Base-by-base conservation (phyloP, 2,329 filamentous ascomycete species). In the Plectosphaerella plurivora region DNA sequence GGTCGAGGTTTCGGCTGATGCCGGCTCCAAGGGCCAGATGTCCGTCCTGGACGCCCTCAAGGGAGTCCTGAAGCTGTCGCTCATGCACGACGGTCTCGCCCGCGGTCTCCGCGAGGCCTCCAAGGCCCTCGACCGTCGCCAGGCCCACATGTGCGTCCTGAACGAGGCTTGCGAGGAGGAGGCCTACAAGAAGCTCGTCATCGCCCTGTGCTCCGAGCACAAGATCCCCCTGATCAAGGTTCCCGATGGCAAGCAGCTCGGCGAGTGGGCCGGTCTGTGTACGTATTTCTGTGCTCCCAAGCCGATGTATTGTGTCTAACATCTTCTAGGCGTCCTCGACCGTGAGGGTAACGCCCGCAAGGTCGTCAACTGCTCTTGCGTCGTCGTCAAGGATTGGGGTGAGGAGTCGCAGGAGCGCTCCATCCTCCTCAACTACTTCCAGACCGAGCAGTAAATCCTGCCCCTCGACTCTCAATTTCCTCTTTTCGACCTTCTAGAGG, bases 191-290 rank as follows among this genome's bases (percentile, higher is more conserved):
- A 99, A 99, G 89, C 87, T 99, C 63, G 93, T 99, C 68, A 89
- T 97, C 66, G 94, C 94, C 59, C 89, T 99, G 57, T 99, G 94
- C 89, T 90, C 88, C 61, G 94, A 99, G 87, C 94, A 99, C 84
- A 97, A 97, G 87, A 99, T 99, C 70, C 94, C 94, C 63, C 82
- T 99, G 69, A 99, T 99, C 86, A 97, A 99, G 90, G 94, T 99
- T 61, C 93, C 92, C 65, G 94, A 99, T 77, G 94, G 94, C 77
- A 99, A 99, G 88, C 90, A 97, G 85, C 83, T 99, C 69, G 94
- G 94, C 82, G 94, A 99, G 84, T 99, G 94, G 94, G 93, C 95
- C 73, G 94, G 94, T 81, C 87, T 99, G 71, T 99, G 94, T 97
- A 86, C 75, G 93, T 92, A 60, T 42, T 45, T 20, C n/a, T n/a